phyloP scores from a whole-genome alignment of 768 basidiomycete genomes.

The Mycena sanguinolenta region DNA sequence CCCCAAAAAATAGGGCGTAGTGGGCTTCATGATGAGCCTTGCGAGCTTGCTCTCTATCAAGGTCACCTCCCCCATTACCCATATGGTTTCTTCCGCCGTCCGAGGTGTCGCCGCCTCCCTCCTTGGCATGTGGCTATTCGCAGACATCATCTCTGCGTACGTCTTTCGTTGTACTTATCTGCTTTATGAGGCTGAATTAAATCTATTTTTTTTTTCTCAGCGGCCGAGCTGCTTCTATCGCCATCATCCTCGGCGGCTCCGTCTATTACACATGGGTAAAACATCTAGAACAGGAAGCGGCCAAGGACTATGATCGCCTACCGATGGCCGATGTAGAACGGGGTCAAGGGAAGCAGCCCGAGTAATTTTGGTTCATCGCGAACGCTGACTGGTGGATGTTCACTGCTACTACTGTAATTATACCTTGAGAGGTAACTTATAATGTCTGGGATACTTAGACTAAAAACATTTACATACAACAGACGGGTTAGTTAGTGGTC shows the following conservation, averaged over 20 bases:
- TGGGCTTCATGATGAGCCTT: slow-evolving; percentile 96
- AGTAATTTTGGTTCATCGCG: background rate
- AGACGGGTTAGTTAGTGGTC: too few species aligned
- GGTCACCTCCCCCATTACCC: slow-evolving; percentile 96
- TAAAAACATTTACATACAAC: background rate
- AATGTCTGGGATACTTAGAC: slow-evolving; percentile 1
- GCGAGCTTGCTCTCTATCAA: slow-evolving; percentile 95
- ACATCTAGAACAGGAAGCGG: slow-evolving; percentile 71
- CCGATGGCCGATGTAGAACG: slow-evolving; percentile 75
- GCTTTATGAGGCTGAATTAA: background rate
- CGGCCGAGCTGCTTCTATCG: slow-evolving; percentile 86
- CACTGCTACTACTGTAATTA: slow-evolving; percentile 17
- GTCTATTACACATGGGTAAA: slow-evolving; percentile 92
- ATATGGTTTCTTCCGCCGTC: slow-evolving; percentile 97
- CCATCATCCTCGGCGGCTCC: slow-evolving; percentile 85
- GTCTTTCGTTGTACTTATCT: slow-evolving; percentile 44
- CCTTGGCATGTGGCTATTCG: slow-evolving; percentile 84
- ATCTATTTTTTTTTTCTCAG: slow-evolving; percentile 51
- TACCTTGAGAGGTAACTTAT: slow-evolving; percentile 10
- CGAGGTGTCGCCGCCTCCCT: slow-evolving; percentile 94
- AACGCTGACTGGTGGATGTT: background rate
- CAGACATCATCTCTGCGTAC: slow-evolving; percentile 84
- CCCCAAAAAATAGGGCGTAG: slow-evolving; percentile 67
- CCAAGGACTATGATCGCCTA: slow-evolving; percentile 70
- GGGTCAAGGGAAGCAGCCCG: slow-evolving; percentile 48